A percentile compares a stretch with the other conserved stretches of the same genome.
These are phyloP conservation scores for Xylariaceae sp. DNA, from an alignment of 2,329 filamentous ascomycete species.

Conservation along the genomic window DNA sequence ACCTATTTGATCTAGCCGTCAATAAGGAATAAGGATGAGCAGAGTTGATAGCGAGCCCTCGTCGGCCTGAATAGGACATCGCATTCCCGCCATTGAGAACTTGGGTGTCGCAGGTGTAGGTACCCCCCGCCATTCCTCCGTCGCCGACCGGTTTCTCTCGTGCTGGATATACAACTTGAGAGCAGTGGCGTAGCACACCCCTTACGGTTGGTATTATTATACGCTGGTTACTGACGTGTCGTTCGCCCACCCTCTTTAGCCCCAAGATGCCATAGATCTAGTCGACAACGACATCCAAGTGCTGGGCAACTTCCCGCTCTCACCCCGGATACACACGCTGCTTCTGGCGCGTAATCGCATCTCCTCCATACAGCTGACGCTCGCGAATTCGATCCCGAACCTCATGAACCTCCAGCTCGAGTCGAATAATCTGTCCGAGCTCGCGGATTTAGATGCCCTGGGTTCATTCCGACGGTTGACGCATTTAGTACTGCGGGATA, in stretches of 20 bases:
- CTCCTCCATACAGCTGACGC: slow-evolving; percentile 69
- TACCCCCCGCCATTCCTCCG: slow-evolving; percentile 4
- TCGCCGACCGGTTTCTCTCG: not conserved
- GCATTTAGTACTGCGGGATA: slow-evolving; percentile 77
- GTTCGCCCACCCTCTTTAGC: slow-evolving; percentile 46
- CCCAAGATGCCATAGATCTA: slow-evolving; percentile 95
- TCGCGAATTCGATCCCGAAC: slow-evolving; percentile 74
- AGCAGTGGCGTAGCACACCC: not conserved
- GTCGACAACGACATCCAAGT: slow-evolving; percentile 95
- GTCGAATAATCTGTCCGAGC: slow-evolving; percentile 74
- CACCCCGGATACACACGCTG: slow-evolving; percentile 79
- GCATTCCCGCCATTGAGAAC: slow-evolving; percentile 97
- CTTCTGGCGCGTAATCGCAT: slow-evolving; percentile 88
- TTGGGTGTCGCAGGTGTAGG: slow-evolving; percentile 83
- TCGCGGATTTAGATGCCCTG: slow-evolving; percentile 84
- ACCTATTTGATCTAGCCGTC: slow-evolving; percentile 25
- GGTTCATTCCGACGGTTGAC: slow-evolving; percentile 64
- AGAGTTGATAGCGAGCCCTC: slow-evolving; percentile 75
- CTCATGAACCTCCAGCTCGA: slow-evolving; percentile 78
- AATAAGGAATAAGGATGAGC: slow-evolving; percentile 45
- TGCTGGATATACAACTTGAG: not conserved
- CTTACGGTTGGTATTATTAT: not conserved
- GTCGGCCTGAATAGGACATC: slow-evolving; percentile 73
- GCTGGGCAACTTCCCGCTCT: slow-evolving; percentile 88
- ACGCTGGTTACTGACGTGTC: slow-evolving; percentile 4